Base-by-base conservation (phyloP, 495 filamentous ascomycete species). In the Hypoxylon subgilvum region DNA sequence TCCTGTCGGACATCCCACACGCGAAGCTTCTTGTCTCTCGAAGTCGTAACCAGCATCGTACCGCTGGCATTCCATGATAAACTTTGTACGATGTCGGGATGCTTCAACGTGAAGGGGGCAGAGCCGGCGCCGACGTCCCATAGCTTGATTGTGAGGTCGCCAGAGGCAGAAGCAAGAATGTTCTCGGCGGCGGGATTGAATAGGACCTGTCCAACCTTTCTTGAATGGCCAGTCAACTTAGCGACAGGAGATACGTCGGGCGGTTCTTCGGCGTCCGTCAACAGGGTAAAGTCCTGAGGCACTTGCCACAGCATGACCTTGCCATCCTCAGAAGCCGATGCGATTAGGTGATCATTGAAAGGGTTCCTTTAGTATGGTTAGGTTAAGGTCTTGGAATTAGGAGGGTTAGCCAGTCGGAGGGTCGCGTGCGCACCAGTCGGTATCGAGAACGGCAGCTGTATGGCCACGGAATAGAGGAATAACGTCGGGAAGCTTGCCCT, bases 181-280 rank as follows among this genome's bases (percentile, higher is more conserved):
- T 94, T 95, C 67, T 96, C 92, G 47, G 95, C 95, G 21, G 93
- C 87, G 40, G 95, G 93, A 75, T 98, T 96, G 80, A 97, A 98
- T 44, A 96, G 82, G 57, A 97, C 92, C 73, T 98, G 95, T 22
- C 94, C 94, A 57, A 97, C 86, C 72, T 98, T 98, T 79, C 85
- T 81, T 48, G 86, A 80, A 70, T 91, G 88, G 1, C 93, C 94
- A 19, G 80, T 82, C 48, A 98, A 78, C 74, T 87, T 93, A 46
- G 82, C 84, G 41, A 92, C 76, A 4, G 95, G 95, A 14, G 83
- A 74, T 58, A 98, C 86, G 71, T 96, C 89, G 65, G 84, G 67
- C 28, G 89, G 83, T 64, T 96, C 90, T 17, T 96, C 91, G 36
- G 83, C 86, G 61, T 96, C 92, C 12, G 87, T 87, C 58, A 88